Percentiles rank a stretch among this genome's conserved stretches.
These are phyloP conservation scores for Botrytis aclada DNA, from an alignment of 2,329 filamentous ascomycete species.

Conservation along the genomic window DNA sequence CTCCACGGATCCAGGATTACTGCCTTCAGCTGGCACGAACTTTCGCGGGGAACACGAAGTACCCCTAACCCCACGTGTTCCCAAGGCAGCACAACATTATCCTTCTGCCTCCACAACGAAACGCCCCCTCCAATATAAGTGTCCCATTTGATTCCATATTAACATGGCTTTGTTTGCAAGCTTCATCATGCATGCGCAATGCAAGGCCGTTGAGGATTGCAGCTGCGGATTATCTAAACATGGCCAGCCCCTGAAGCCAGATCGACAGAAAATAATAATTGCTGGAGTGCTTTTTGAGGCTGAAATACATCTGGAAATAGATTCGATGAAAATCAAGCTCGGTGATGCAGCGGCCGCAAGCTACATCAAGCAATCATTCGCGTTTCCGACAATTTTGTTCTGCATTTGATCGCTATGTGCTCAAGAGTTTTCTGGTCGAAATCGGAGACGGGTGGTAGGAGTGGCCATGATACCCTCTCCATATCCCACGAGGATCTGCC, in stretches of 20 bases:
- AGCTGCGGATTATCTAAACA: neutral
- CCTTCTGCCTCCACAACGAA: neutral
- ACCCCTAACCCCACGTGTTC: neutral
- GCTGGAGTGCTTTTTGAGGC: neutral
- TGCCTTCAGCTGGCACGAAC: neutral
- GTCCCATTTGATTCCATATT: neutral
- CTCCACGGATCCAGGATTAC: neutral
- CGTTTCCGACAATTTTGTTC: neutral
- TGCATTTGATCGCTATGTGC: neutral
- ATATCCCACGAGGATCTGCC: neutral
- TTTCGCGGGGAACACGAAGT: neutral
- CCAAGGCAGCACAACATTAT: neutral
- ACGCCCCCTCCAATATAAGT: neutral
- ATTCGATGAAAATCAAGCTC: neutral
- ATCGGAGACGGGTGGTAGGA: neutral
- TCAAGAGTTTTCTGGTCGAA: neutral
- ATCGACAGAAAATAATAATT: neutral
- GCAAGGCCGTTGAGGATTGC: neutral
- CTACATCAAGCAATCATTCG: neutral
- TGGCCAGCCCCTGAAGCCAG: neutral
- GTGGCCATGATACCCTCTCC: neutral
- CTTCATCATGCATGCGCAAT: neutral
- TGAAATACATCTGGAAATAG: neutral
- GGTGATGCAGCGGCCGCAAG: neutral
- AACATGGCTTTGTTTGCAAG: neutral